Evolutionary conservation across 331 rosid species (phyloP).

Genomic region (Pyrus hybrid): DNA sequence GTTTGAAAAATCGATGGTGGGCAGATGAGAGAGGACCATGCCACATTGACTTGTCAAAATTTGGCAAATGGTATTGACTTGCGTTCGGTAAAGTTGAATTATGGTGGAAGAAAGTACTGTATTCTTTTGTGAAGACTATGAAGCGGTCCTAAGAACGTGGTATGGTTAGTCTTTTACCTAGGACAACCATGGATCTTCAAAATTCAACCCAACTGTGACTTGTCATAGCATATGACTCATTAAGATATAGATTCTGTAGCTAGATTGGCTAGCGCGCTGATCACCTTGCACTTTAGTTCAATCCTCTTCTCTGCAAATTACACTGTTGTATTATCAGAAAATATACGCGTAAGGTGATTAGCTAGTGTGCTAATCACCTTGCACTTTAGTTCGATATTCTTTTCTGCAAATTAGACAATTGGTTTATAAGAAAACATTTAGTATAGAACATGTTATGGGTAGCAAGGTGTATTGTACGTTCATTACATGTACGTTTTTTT

Average conservation of each 20-base stretch:
- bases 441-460: not conserved
- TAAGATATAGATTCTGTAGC: not conserved
- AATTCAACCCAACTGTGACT: not conserved
- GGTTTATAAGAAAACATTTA: too few species aligned
- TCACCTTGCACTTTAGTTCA: not conserved
- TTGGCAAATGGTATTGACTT: slow-evolving; percentile 31
- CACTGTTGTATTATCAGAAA: too few species aligned
- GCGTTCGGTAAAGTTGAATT: not conserved
- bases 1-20: slow-evolving; percentile 8
- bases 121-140: not conserved
- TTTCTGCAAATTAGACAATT: too few species aligned
- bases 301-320: too few species aligned
- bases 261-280: not conserved
- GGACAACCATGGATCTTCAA: not conserved
- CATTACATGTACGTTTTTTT: not conserved
- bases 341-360: too few species aligned
- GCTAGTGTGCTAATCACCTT: too few species aligned
- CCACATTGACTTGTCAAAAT: slow-evolving; percentile 42
- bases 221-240: not conserved
- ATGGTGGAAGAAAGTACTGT: not conserved
- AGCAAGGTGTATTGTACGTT: not conserved
- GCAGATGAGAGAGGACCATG: slow-evolving; percentile 15
- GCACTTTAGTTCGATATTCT: too few species aligned
- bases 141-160: not conserved
- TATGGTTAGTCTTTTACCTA: not conserved